Base-by-base conservation (phyloP, 305 asterid genomes). In the Rubia peregrina region DNA sequence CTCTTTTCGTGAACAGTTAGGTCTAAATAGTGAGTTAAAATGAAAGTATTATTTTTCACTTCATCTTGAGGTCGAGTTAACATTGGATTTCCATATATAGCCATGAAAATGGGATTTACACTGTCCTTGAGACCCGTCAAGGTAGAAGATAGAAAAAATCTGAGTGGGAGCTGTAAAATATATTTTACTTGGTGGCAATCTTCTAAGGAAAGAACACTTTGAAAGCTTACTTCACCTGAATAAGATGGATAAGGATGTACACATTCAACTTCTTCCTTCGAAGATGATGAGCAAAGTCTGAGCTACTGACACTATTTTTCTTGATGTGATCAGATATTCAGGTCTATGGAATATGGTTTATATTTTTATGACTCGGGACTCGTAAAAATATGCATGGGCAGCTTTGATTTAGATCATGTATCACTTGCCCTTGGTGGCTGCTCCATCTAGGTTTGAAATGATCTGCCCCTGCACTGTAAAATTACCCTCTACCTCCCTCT, bases 161-260 rank as follows among this genome's bases (percentile, higher is more conserved):
- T 60, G 49, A 30, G 14, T 17, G 60, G 41, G 24, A 65, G 56
- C 9, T 26, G 21, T 70, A 22, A 46, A 16, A 48, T 48, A 48
- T 48, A 48, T 48, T 22, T 70, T 41, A 8, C 43, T 59, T 14
- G 26, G 66, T 56, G 62, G 42, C 33, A 70, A 3, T 7, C 30
- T 5, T 42, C n/a, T 12, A 56, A 44, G 5, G 6, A 42, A 22
- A 40, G n/a, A 70, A 46, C 19, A 30, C 1, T n/a, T 11, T 24
- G 26, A 59, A 59, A 43, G 68, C 26, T 70, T 42, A 63, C 48
- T 21, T 33, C 24, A 53, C 16, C 12, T 9, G 21, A 61, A 59
- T 59, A 56, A 21, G 49, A 41, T 38, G 65, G 65, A 69, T 69
- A 70, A 70, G 57, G 73, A 21, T 22, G 21, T 11, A 57, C 43